These are phyloP conservation scores for Vigna mungo DNA, from an alignment of 306 rosid genomes.

Conservation along the genomic window DNA sequence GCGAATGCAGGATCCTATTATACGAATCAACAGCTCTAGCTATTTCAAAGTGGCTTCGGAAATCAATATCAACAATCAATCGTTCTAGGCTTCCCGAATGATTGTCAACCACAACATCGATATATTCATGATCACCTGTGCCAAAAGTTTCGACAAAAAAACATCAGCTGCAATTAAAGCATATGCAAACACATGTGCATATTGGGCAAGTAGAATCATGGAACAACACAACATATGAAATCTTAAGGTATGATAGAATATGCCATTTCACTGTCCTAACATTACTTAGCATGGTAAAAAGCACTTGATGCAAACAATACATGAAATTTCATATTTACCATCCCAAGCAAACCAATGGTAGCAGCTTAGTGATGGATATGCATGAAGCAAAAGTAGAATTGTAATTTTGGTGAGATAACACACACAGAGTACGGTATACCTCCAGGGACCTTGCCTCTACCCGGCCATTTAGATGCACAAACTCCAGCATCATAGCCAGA, in stretches of 20 bases:
- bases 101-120: conserved; percentile 72
- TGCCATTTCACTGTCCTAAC: conserved; percentile 18
- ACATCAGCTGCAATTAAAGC: conserved; percentile 34
- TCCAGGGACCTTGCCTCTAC: conserved; percentile 92
- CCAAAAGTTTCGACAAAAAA: conserved; percentile 27
- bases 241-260: not conserved
- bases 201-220: not conserved
- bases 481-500: conserved; percentile 93
- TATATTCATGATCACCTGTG: conserved; percentile 92
- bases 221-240: not conserved
- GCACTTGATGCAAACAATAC: conserved; percentile 11
- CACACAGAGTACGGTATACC: conserved; percentile 54
- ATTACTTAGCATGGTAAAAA: conserved; percentile 26
- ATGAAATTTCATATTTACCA: conserved; percentile 9
- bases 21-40: conserved; percentile 96
- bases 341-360: not conserved
- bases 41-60: conserved; percentile 95
- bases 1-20: conserved; percentile 76
- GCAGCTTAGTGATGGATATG: not conserved
- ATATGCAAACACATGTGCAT: not conserved
- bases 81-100: conserved; percentile 71
- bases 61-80: conserved; percentile 83
- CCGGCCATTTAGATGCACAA: conserved; percentile 90
- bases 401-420: conserved; percentile 7
- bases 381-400: conserved; percentile 16